Conservation (phyloP, 2,329 filamentous ascomycete genomes). For the Emergomyces africanus region DNA sequence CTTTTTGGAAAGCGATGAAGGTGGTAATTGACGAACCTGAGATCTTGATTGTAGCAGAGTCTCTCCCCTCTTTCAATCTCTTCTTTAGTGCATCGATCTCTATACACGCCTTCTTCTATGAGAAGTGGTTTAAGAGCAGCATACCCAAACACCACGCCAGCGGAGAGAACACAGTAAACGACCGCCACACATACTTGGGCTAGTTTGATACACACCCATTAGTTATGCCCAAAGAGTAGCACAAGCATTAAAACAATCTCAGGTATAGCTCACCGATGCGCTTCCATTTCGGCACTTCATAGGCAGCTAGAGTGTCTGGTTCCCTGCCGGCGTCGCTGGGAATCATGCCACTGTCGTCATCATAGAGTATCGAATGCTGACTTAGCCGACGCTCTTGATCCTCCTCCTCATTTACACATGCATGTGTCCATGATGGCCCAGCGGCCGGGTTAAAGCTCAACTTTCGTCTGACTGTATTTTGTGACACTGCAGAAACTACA, state of each 20-base stretch:
- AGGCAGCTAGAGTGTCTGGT: conserved; percentile 29
- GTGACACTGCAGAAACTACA: neutral
- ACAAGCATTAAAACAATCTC: neutral
- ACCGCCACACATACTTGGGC: conserved; percentile 58
- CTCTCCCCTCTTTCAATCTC: conserved; percentile 37
- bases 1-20: neutral
- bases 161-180: conserved; percentile 61
- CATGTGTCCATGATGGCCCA: conserved; percentile 26
- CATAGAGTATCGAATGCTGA: conserved; percentile 7
- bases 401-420: conserved; percentile 16
- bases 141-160: conserved; percentile 73
- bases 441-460: conserved; percentile 33
- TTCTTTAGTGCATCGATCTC: conserved; percentile 46
- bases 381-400: conserved; percentile 14
- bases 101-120: conserved; percentile 59
- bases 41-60: conserved; percentile 47
- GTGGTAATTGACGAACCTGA: conserved; percentile 26
- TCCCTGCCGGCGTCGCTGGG: neutral
- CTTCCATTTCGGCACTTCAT: conserved; percentile 42
- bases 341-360: neutral
- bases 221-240: neutral
- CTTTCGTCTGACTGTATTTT: conserved; percentile 15
- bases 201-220: conserved; percentile 20
- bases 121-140: conserved; percentile 73
- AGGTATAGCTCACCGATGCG: conserved; percentile 35